Evolutionary conservation across 2,329 filamentous ascomycete genomes (phyloP).

Genomic region (Trichoderma sp.): DNA sequence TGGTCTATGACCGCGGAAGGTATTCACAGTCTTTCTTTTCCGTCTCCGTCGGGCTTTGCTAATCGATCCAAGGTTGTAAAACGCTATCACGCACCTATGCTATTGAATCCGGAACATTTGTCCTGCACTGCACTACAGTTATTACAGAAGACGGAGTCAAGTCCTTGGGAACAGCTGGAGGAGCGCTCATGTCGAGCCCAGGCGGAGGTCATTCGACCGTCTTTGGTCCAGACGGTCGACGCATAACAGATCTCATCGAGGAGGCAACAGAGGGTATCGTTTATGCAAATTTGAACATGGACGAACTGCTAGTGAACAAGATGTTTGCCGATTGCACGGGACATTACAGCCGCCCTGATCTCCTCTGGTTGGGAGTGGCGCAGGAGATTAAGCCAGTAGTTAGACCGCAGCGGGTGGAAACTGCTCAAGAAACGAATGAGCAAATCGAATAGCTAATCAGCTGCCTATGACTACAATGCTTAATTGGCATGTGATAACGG

Average conservation of each 20-base stretch:
- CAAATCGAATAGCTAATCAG: background rate
- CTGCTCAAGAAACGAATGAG: background rate
- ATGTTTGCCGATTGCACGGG: slow-evolving; percentile 15
- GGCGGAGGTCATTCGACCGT: slow-evolving; percentile 2
- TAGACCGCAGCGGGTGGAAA: background rate
- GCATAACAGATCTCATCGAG: background rate
- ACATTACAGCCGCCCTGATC: background rate
- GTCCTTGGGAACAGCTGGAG: background rate
- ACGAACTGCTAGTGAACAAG: background rate
- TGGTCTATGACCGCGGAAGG: slow-evolving; percentile 15
- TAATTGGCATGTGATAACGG: background rate
- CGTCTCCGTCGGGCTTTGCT: background rate
- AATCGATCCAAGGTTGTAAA: background rate
- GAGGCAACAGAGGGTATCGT: background rate
- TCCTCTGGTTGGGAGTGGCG: background rate
- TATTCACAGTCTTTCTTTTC: background rate
- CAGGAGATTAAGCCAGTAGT: background rate
- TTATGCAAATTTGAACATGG: background rate
- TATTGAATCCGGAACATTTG: slow-evolving; percentile 10
- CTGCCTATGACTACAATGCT: background rate
- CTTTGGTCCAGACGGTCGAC: slow-evolving; percentile 4
- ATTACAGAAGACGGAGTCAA: background rate
- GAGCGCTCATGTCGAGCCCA: background rate
- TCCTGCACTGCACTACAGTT: background rate
- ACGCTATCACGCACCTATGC: slow-evolving; percentile 13